A percentile compares a stretch with the other conserved stretches of the same genome.
Conservation (phyloP, 176 grass and related monocot species). For the Cocos nucifera region DNA sequence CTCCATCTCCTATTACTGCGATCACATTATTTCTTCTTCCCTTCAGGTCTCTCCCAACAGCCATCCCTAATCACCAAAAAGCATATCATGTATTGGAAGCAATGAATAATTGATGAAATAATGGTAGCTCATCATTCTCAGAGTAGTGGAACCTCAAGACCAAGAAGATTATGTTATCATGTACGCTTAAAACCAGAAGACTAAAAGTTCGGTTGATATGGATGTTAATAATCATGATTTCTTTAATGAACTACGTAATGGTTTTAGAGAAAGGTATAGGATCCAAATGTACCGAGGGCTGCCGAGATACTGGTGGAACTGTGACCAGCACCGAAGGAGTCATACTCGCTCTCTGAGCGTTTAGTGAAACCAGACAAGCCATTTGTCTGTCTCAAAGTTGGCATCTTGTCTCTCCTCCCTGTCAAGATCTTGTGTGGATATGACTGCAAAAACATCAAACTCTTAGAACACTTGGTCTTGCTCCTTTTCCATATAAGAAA, state of each 20-base stretch:
- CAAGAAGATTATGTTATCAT: too few species aligned
- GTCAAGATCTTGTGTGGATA: constrained; percentile 99
- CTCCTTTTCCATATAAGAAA: too few species aligned
- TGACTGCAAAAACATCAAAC: constrained; percentile 37
- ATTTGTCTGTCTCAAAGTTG: constrained; percentile 84
- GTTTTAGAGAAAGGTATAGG: constrained; percentile 2
- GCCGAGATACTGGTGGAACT: constrained; percentile 97
- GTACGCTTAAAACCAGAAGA: too few species aligned
- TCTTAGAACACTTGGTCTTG: too few species aligned
- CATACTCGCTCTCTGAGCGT: constrained; percentile 84
- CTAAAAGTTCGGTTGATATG: too few species aligned
- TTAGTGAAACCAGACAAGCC: constrained; percentile 86
- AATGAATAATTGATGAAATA: too few species aligned
- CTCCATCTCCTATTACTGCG: constrained; percentile 88
- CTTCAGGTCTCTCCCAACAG: constrained; percentile 83
- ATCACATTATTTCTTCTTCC: constrained; percentile 83
- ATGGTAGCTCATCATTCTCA: too few species aligned
- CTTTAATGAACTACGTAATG: neutral
- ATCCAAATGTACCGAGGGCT: constrained; percentile 45
- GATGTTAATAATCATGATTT: too few species aligned
- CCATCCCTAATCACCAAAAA: constrained; percentile 45
- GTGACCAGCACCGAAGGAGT: constrained; percentile 86
- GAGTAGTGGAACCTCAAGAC: too few species aligned
- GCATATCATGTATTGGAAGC: too few species aligned
- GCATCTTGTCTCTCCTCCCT: constrained; percentile 87